These are phyloP conservation scores for Alliaria petiolata DNA, from an alignment of 345 rosid species.

Conservation along the genomic window DNA sequence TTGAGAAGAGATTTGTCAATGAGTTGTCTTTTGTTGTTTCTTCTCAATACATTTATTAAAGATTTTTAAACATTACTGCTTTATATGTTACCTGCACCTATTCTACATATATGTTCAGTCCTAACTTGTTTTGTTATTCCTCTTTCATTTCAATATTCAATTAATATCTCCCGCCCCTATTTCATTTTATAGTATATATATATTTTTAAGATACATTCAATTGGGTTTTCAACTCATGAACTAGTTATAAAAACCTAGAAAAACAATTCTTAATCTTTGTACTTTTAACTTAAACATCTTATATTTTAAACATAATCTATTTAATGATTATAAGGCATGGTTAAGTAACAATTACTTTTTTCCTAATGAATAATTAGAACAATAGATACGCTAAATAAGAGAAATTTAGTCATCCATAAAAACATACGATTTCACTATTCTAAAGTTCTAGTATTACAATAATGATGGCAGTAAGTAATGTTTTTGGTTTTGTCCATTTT, in stretches of 20 bases:
- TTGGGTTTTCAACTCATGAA: neutral
- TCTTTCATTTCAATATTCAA: slow-evolving; percentile 12
- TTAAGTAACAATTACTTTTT: neutral
- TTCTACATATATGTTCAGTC: slow-evolving; percentile 30
- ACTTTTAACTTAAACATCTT: too few relatives aligned
- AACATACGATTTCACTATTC: neutral
- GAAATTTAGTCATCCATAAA: neutral
- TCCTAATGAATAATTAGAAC: too few relatives aligned
- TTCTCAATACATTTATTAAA: slow-evolving; percentile 22
- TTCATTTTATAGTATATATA: too few relatives aligned
- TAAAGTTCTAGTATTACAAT: neutral
- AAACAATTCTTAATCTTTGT: neutral
- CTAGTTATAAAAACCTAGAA: neutral
- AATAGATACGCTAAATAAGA: too few relatives aligned
- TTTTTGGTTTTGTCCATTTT: slow-evolving; percentile 2
- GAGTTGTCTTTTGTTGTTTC: slow-evolving; percentile 39
- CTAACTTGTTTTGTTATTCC: slow-evolving; percentile 28
- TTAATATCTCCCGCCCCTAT: neutral
- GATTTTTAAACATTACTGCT: slow-evolving; percentile 15
- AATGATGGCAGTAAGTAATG: neutral
- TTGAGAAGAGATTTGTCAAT: slow-evolving; percentile 31
- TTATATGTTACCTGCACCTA: slow-evolving; percentile 38
- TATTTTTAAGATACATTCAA: too few relatives aligned
- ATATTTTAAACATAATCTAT: too few relatives aligned
- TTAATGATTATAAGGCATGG: neutral